Evolutionary conservation across 306 rosid genomes (phyloP).

Genomic region (Quercus glauca): DNA sequence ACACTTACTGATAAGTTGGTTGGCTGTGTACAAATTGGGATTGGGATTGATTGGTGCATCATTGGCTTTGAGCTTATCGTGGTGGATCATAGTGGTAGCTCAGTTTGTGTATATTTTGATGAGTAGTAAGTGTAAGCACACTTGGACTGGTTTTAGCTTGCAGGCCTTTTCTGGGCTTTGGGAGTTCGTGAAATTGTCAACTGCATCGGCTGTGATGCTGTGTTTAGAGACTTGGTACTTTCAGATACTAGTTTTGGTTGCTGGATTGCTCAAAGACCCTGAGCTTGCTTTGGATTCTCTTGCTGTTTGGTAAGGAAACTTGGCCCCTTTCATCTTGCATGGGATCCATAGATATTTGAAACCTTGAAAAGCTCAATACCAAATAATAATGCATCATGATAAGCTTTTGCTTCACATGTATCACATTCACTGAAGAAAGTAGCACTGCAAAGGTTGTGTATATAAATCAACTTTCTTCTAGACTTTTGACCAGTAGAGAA

Average conservation of each 20-base stretch:
- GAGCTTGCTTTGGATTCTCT: conserved; percentile 62
- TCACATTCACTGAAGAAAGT: background rate
- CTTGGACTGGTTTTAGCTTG: conserved; percentile 54
- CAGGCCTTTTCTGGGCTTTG: conserved; percentile 51
- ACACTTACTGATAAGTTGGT: conserved; percentile 53
- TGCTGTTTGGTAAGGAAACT: conserved; percentile 49
- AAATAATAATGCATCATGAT: too few relatives aligned
- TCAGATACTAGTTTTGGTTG: conserved; percentile 59
- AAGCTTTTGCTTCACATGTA: background rate
- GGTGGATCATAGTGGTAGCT: conserved; percentile 74
- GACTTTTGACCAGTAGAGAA: background rate
- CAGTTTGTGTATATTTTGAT: conserved; percentile 43
- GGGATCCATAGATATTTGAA: background rate
- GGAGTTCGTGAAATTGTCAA: conserved; percentile 49
- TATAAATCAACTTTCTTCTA: background rate
- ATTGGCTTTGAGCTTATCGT: conserved; percentile 55
- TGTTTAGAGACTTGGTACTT: conserved; percentile 76
- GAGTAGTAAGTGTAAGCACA: conserved; percentile 26
- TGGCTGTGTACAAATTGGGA: conserved; percentile 41
- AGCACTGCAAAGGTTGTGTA: background rate
- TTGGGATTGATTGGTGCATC: conserved; percentile 60
- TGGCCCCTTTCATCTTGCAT: background rate
- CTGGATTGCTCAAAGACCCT: conserved; percentile 63
- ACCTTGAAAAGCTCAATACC: too few relatives aligned
- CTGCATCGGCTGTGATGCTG: conserved; percentile 73